These are phyloP conservation scores for Larix sibirica DNA, from an alignment of 83 land plant species.

Conservation along the genomic window DNA sequence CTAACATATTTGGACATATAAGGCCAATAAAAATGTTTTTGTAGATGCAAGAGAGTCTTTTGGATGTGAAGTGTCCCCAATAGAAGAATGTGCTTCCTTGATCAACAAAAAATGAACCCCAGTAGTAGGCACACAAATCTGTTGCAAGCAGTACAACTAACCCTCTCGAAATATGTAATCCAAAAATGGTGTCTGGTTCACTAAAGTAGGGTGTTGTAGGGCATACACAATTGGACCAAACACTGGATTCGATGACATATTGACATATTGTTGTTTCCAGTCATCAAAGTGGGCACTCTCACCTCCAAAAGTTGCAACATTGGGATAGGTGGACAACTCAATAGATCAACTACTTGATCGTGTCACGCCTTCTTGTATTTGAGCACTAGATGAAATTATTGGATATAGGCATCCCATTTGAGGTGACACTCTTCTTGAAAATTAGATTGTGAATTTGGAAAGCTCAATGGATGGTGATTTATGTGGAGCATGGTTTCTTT, in stretches of 20 bases:
- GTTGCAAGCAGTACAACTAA: neutral
- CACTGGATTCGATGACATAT: no score
- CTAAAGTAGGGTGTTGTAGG: neutral
- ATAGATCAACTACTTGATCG: neutral
- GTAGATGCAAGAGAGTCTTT: neutral
- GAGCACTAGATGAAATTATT: neutral
- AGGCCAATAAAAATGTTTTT: neutral
- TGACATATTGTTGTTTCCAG: neutral
- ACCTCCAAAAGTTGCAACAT: neutral
- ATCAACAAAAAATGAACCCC: neutral
- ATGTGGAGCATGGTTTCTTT: neutral
- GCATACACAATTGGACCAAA: neutral
- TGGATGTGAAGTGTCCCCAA: neutral
- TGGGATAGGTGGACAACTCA: neutral
- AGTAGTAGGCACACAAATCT: no score
- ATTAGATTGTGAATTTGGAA: neutral
- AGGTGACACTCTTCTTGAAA: neutral
- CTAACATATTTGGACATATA: neutral
- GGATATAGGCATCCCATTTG: neutral
- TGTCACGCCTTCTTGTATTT: neutral
- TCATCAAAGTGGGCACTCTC: neutral
- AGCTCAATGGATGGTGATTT: neutral
- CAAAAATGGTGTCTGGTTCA: neutral
- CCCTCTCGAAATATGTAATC: neutral
- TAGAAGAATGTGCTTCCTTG: neutral